Base-by-base conservation (phyloP, 306 rosid genomes). In the Argentina anserina region DNA sequence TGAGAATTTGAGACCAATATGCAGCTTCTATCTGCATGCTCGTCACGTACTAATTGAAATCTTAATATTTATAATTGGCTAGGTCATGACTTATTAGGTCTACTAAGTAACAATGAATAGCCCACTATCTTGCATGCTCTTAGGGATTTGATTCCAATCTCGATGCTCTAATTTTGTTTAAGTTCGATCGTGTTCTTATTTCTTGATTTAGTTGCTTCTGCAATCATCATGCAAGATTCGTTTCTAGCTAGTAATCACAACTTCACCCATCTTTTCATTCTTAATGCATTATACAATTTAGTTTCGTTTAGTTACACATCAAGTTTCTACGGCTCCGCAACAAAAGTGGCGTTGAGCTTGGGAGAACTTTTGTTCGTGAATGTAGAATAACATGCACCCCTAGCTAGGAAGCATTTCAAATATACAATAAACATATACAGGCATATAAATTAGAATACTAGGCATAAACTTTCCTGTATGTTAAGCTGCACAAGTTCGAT, bases 31-130 rank as follows among this genome's bases (percentile, higher is more conserved):
- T 56, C 67, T 85, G 77, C 82, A 87, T 85, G 92, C 85, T 80
- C 78, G 2, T 69, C 89, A 80, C 88, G 88, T 82, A 80, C 73
- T 81, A 66, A 75, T 63, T 67, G n/a, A n/a, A 84, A 49, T 75
- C 65, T 40, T 62, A 73, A 75, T 78, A 69, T 72, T 70, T 58
- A 79, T 31, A 26, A 15, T 20, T 61, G 8, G 42, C 23, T 70
- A 75, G 45, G 31, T 42, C 55, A 83, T 89, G 42, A 86, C 86
- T 88, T 42, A 89, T 89, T 66, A 81, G 72, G 78, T 78, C 88
- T 87, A 81, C 69, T 65, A 33, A 33, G 4, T 33, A 75, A 36
- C 80, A 76, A 74, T 73, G 76, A 75, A 59, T 59, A 29, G 20
- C 69, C 78, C 76, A 80, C 72, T 72, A 43, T 45, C 53, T 43